Evolutionary conservation across 768 basidiomycete species (phyloP).

Genomic region (Boletus patriciae): DNA sequence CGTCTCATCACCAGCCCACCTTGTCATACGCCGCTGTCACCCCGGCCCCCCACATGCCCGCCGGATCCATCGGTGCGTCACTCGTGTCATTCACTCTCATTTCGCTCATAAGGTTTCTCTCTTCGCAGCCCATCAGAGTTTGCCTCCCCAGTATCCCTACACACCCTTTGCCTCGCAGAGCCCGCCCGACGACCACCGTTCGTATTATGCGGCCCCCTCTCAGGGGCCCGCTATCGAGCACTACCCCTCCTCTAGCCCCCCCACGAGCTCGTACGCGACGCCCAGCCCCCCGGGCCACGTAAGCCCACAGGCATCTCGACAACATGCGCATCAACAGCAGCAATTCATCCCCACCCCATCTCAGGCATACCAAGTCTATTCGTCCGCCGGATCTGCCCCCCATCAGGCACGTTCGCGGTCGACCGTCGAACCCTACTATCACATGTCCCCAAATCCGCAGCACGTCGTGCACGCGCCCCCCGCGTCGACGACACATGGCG

Average conservation of each 20-base stretch:
- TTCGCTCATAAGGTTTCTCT: constrained; percentile 1
- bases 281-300: constrained; percentile 15
- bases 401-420: constrained; percentile 28
- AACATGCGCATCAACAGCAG: constrained; percentile 19
- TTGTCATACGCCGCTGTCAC: constrained; percentile 29
- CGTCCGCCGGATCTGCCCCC: constrained; percentile 27
- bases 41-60: constrained; percentile 18
- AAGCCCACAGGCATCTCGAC: constrained; percentile 18
- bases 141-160: constrained; percentile 20
- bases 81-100: constrained; percentile 6
- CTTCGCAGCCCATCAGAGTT: constrained; percentile 22
- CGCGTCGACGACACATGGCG: constrained; percentile 13
- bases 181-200: constrained; percentile 20
- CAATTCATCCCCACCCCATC: constrained; percentile 53
- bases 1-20: constrained; percentile 24
- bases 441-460: constrained; percentile 41
- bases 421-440: constrained; percentile 41
- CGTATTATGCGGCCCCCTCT: constrained; percentile 27
- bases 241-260: constrained; percentile 22
- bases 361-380: constrained; percentile 40
- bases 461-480: constrained; percentile 24
- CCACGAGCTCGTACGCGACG: constrained; percentile 22
- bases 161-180: constrained; percentile 20
- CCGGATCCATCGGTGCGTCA: constrained; percentile 31
- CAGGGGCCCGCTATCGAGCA: constrained; percentile 20